A percentile compares a stretch with the other conserved stretches of the same genome.
These are phyloP conservation scores for Multifurca ochricompacta DNA, from an alignment of 768 basidiomycete genomes.

Conservation along the genomic window DNA sequence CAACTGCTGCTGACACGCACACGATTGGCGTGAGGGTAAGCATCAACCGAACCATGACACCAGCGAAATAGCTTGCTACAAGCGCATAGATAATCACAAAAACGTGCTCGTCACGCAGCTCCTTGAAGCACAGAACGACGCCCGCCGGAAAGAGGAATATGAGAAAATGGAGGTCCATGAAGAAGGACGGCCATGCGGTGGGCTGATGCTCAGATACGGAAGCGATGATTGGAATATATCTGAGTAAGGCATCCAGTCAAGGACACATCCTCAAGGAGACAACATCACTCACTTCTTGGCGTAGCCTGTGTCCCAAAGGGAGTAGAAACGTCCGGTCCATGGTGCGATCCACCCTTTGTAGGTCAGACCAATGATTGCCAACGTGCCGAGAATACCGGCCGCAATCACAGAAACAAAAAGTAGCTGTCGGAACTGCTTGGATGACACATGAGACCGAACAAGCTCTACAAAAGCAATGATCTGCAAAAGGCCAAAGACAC, in stretches of 20 bases:
- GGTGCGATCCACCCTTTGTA: constrained; percentile 95
- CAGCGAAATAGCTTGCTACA: constrained; percentile 96
- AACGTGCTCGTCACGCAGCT: constrained; percentile 94
- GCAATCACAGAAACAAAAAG: constrained; percentile 62
- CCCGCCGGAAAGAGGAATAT: constrained; percentile 98
- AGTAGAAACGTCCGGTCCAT: constrained; percentile 99
- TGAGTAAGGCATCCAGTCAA: constrained; percentile 28
- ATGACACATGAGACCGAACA: constrained; percentile 81
- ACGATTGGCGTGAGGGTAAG: constrained; percentile 95
- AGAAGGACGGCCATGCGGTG: constrained; percentile 98
- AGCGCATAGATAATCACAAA: constrained; percentile 98
- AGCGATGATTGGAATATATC: constrained; percentile 95
- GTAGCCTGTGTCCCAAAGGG: constrained; percentile 99
- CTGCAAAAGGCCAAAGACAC: constrained; percentile 93
- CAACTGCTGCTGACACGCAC: constrained; percentile 88
- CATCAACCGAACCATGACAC: constrained; percentile 99
- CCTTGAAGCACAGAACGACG: constrained; percentile 87
- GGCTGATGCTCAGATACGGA: constrained; percentile 99
- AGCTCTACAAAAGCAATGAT: constrained; percentile 91
- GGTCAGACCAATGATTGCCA: constrained; percentile 72
- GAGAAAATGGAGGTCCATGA: constrained; percentile 98
- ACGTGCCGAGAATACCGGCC: constrained; percentile 62
- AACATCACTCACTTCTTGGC: constrained; percentile 74
- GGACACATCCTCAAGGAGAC: not conserved
- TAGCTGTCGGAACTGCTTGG: constrained; percentile 85